Conservation (phyloP, 2,329 filamentous ascomycete genomes). For the Grosmannia penicillata region DNA sequence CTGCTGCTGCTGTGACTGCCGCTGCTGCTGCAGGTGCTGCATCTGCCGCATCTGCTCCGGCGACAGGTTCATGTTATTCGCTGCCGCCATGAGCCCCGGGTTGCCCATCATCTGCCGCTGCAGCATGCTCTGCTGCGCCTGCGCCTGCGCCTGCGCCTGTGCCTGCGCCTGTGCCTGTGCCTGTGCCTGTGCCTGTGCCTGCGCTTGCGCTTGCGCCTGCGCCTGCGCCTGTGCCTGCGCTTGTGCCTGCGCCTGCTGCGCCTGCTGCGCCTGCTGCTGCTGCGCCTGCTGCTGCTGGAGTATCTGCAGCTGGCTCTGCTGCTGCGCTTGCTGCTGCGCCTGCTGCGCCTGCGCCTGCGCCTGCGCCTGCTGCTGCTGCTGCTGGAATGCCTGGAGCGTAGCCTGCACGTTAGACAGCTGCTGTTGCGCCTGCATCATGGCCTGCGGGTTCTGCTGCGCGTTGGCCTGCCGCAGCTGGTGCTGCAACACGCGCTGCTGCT, state of each 20-base stretch:
- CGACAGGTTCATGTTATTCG: constrained; percentile 15
- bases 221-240: no score
- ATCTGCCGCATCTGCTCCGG: constrained; percentile 15
- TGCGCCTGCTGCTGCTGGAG: constrained; percentile 15
- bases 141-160: constrained; percentile 22
- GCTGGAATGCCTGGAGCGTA: constrained; percentile 19
- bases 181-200: no score
- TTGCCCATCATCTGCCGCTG: constrained; percentile 18
- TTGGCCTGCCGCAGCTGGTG: constrained; percentile 21
- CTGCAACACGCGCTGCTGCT: constrained; percentile 11
- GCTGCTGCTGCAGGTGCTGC: constrained; percentile 14
- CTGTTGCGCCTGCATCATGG: constrained; percentile 14
- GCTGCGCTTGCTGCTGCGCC: constrained; percentile 24
- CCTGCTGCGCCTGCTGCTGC: constrained; percentile 22
- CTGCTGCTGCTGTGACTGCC: constrained; percentile 12
- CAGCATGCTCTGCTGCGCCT: constrained; percentile 20
- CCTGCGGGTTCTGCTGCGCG: constrained; percentile 23
- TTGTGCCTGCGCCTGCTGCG: constrained; percentile 21
- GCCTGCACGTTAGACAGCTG: constrained; percentile 22
- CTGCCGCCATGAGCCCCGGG: constrained; percentile 13
- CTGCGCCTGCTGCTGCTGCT: constrained; percentile 15
- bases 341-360: constrained; percentile 16
- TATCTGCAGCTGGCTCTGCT: constrained; percentile 16
- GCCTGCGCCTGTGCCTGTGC: constrained; percentile 11
- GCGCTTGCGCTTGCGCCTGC: no score